Evolutionary conservation across 352 stramenopile genomes (phyloP).

Genomic region (Phytopythium oedochilum): DNA sequence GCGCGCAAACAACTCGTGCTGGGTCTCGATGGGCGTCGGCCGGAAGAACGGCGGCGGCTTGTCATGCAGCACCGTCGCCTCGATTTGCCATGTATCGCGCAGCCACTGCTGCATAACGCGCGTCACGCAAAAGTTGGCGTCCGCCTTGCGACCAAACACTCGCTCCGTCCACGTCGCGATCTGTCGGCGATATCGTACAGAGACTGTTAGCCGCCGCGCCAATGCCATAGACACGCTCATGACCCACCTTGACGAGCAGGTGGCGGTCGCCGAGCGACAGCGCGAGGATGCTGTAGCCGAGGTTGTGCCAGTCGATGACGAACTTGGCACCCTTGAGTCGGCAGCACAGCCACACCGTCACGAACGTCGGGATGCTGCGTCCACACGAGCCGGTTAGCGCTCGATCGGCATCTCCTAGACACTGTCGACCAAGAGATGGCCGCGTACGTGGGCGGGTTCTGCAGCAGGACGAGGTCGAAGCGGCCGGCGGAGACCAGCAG

Average conservation of each 20-base stretch:
- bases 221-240: background rate
- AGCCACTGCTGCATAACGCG: conserved; percentile 95
- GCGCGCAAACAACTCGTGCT: conserved; percentile 90
- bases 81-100: conserved; percentile 84
- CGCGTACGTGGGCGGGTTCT: conserved; percentile 95
- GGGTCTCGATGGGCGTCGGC: conserved; percentile 66
- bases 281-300: conserved; percentile 97
- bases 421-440: background rate
- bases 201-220: too few species aligned
- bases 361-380: conserved; percentile 91
- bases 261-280: conserved; percentile 58
- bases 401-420: background rate
- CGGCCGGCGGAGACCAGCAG: conserved; percentile 66
- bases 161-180: conserved; percentile 82
- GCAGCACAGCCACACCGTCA: conserved; percentile 82
- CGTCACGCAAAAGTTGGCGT: conserved; percentile 97
- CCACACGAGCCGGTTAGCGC: conserved; percentile 8
- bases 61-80: conserved; percentile 91
- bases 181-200: too few species aligned
- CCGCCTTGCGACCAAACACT: conserved; percentile 88
- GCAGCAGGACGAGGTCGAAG: conserved; percentile 93
- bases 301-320: conserved; percentile 99
- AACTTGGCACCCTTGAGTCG: conserved; percentile 85
- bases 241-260: conserved; percentile 62
- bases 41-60: conserved; percentile 94